Evolutionary conservation across 1,284 basidiomycete genomes (phyloP), one percentile per base, ranked within the genome.

Genomic region (Ceratobasidium sp.): DNA sequence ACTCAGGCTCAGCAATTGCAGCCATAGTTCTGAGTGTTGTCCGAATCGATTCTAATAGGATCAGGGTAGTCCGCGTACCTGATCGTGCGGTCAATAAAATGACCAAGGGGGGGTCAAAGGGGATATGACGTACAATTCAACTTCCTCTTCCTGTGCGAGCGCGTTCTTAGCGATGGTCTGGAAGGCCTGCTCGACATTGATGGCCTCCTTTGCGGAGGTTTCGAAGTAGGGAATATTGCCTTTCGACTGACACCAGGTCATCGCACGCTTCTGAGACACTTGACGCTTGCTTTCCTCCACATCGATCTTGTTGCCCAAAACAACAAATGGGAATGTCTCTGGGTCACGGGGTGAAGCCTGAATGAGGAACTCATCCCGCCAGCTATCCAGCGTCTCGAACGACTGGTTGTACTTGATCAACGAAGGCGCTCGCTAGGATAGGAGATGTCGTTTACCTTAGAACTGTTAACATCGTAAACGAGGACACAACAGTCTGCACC

Each of bases 211-310:
- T 54, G 98, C 98, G 11, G 97, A 99, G 0, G 98, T 99, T 86
- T 99, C 98, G 84, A 99, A 99, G 85, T 99, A 99, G 17, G 98
- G 98, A 79, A 99, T 99, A 85, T 99, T 99, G 81, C 98, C 98
- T 86, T 99, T 99, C 77, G 95, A 93, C 82, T 99, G 97, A 84
- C 98, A 99, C 98, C 98, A 99, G 9, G 96, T 95, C 96, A 99
- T 99, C 27, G 98, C 98, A 67, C 98, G 93, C 84, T 99, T 99
- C 90, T 99, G 98, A 9, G 96, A 96, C 31, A 99, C 96, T 95
- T 97, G 78, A 79, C 98, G 91, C 86, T 99, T 99, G 83, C 92
- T 94, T 87, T 99, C 97, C 86, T 99, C 98, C 81, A 99, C 94
- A 84, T 99, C 98, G 84, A 99, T 98, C 94, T 99, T 99, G 88